phyloP scores from a whole-genome alignment of 148 eudicot genomes.

The Rhododendron griersonianum region DNA sequence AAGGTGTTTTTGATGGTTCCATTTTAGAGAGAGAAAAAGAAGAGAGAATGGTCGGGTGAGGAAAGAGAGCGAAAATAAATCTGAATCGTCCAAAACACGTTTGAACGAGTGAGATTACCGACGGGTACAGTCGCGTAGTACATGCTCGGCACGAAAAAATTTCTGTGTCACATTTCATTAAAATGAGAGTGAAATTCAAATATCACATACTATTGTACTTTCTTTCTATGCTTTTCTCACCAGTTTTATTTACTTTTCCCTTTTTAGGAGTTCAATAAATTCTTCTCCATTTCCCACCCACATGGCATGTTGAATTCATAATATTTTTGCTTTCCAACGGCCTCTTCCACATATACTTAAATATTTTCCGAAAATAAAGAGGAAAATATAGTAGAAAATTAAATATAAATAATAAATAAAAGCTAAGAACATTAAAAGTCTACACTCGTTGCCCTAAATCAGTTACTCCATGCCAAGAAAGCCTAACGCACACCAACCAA shows the following conservation, averaged over 20 bases:
- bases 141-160: no score
- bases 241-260: background rate
- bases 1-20: no score
- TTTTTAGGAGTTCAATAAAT: background rate
- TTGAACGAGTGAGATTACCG: no score
- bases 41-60: no score
- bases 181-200: no score
- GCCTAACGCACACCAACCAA: conserved; percentile 23
- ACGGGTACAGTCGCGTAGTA: no score
- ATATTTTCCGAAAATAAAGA: background rate
- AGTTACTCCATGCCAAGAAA: conserved; percentile 1
- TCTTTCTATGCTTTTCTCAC: no score
- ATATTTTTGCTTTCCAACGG: background rate
- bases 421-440: background rate
- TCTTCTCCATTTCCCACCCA: background rate
- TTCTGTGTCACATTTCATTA: no score
- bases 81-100: no score
- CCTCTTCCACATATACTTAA: background rate
- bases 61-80: no score
- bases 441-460: background rate
- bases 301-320: background rate
- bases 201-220: no score
- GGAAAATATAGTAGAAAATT: background rate
- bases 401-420: background rate
- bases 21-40: no score